Base-by-base conservation (phyloP, 2,329 filamentous ascomycete genomes). In the Sporothrix globosa region DNA sequence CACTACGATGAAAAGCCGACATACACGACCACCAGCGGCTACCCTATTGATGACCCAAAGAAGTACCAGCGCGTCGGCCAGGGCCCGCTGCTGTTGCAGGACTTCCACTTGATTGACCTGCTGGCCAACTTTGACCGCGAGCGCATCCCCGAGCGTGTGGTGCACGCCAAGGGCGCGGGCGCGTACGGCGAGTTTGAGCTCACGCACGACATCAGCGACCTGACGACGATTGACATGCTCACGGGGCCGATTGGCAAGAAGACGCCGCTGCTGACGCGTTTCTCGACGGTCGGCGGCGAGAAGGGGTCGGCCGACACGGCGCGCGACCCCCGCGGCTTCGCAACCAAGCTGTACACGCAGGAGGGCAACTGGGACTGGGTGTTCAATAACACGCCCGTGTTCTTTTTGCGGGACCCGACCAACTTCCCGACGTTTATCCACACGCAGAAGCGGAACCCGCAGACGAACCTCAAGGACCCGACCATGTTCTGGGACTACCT, bases 391-490 rank as follows among this genome's bases (percentile, higher is more conserved):
- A 92, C 90, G 0, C 91, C 91, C 1, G 84, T 92, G 34, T 93
- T 93, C 83, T 93, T 93, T 83, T 76, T 93, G 30, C 85, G 91
- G 56, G 91, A 93, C 75, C 90, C 91, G 2, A 85, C 86, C 76
- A 92, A 92, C 78, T 93, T 92, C 81, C 90, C 90, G 48, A 81
- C 89, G 76, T 90, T 92, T 79, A 92, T 92, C 73, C 90, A 92
- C 81, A 91, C 90, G 4, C 91, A 93, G 80, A 93, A 93, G 84
- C 86, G 90, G 65, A 85, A 93, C 79, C 91, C 91, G 0, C 85
- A 88, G 74, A 92, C 89, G 48, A 90, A 92, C 78, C 80, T 92
- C 68, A 89, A 73, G 67, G 87, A 91, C 78, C 88, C 89, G 19
- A 91, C 87, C 67, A 87, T 88, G 81, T 90, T 81, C 90, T 87